These are phyloP conservation scores for Pythium myriotylum DNA, from an alignment of 352 stramenopile species.

Conservation along the genomic window DNA sequence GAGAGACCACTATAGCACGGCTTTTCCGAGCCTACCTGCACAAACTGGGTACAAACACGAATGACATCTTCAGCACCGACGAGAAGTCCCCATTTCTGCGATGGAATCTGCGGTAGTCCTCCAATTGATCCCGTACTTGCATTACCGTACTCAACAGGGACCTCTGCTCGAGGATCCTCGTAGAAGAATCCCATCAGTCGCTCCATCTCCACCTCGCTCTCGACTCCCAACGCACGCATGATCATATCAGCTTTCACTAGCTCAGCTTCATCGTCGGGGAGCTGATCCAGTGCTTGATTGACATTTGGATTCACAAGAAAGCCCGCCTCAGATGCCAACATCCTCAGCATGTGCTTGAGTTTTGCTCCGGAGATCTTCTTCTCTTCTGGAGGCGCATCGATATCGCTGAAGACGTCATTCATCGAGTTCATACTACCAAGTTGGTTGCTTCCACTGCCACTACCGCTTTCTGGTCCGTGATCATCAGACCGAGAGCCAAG, in stretches of 20 bases:
- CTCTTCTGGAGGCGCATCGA: conserved; percentile 39
- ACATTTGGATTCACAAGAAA: conserved; percentile 88
- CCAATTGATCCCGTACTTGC: conserved; percentile 4
- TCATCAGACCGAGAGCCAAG: conserved; percentile 8
- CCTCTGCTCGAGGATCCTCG: conserved; percentile 62
- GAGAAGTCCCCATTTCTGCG: conserved; percentile 62
- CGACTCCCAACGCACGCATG: conserved; percentile 82
- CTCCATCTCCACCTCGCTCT: conserved; percentile 88
- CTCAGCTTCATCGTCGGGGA: conserved; percentile 76
- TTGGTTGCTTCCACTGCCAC: background rate
- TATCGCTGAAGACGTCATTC: conserved; percentile 57
- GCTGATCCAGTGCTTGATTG: conserved; percentile 73
- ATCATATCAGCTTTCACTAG: conserved; percentile 89
- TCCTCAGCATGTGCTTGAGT: conserved; percentile 88
- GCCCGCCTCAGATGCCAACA: conserved; percentile 83
- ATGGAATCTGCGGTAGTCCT: conserved; percentile 22
- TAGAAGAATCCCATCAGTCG: conserved; percentile 82
- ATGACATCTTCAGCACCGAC: conserved; percentile 88
- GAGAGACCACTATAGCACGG: conserved; percentile 4
- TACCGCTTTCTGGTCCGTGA: conserved; percentile 5
- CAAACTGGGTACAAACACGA: conserved; percentile 83
- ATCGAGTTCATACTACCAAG: conserved; percentile 7
- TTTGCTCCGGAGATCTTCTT: conserved; percentile 80
- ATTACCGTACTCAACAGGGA: conserved; percentile 37
- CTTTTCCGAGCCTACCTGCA: conserved; percentile 54